These are phyloP conservation scores for Ascochyta clinopodiicola DNA, from an alignment of 2,329 filamentous ascomycete species.

Conservation along the genomic window DNA sequence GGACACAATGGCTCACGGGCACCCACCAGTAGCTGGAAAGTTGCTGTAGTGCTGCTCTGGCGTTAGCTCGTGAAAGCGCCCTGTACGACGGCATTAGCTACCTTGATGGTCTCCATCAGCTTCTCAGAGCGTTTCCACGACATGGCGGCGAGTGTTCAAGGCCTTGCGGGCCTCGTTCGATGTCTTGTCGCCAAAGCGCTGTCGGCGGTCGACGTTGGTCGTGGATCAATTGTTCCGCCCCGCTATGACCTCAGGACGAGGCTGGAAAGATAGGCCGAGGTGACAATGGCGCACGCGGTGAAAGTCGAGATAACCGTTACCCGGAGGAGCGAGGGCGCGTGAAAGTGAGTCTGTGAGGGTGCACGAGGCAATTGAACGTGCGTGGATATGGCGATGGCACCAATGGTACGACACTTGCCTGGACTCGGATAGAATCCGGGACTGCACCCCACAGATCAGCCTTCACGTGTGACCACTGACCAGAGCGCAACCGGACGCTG, in stretches of 20 bases:
- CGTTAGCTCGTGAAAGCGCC: constrained; percentile 30
- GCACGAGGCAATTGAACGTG: constrained; percentile 14
- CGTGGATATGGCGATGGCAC: constrained; percentile 10
- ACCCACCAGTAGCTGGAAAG: constrained; percentile 95
- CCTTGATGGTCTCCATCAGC: constrained; percentile 93
- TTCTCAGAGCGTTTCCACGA: constrained; percentile 90
- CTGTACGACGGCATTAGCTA: constrained; percentile 22
- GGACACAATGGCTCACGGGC: constrained; percentile 68
- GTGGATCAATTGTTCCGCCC: constrained; percentile 8
- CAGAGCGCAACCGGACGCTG: constrained; percentile 1
- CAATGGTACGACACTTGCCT: background rate
- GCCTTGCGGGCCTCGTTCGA: constrained; percentile 42
- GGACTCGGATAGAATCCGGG: constrained; percentile 5
- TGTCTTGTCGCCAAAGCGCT: constrained; percentile 43
- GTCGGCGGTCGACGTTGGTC: constrained; percentile 8
- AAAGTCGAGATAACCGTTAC: background rate
- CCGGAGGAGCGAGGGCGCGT: background rate
- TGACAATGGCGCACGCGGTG: constrained; percentile 9
- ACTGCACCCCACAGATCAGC: constrained; percentile 10
- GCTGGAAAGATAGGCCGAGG: background rate
- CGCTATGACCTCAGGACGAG: constrained; percentile 12
- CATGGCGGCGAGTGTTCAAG: constrained; percentile 65
- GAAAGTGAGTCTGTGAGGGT: constrained; percentile 1
- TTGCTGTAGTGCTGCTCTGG: constrained; percentile 76
- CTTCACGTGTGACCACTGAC: constrained; percentile 9